Conservation (phyloP, 2,329 filamentous ascomycete species). For the Zelopaecilomyces penicillatus region DNA sequence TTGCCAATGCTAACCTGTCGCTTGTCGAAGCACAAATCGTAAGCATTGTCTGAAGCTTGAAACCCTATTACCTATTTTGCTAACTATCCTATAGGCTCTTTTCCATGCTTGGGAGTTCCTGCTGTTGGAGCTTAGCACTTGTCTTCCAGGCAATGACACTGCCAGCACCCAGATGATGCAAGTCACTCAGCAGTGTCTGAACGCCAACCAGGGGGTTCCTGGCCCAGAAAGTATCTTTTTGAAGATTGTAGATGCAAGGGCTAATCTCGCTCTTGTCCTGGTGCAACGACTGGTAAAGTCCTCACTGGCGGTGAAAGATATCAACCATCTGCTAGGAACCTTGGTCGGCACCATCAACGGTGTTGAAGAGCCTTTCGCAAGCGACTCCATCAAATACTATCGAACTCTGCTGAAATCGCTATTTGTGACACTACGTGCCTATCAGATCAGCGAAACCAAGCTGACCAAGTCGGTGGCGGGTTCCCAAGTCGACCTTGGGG, state of each 20-base stretch:
- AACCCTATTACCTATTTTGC: neutral
- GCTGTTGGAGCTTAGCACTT: slow-evolving; percentile 70
- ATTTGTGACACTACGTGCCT: slow-evolving; percentile 69
- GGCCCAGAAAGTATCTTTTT: slow-evolving; percentile 76
- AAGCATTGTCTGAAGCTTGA: slow-evolving; percentile 23
- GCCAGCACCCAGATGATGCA: slow-evolving; percentile 64
- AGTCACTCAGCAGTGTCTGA: slow-evolving; percentile 68
- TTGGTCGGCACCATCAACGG: slow-evolving; percentile 44
- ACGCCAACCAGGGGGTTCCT: slow-evolving; percentile 63
- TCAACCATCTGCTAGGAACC: slow-evolving; percentile 42
- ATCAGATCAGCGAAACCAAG: slow-evolving; percentile 33
- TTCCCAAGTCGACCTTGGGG: slow-evolving; percentile 24
- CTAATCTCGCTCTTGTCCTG: slow-evolving; percentile 73
- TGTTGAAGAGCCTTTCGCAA: slow-evolving; percentile 45
- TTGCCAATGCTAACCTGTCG: slow-evolving; percentile 84
- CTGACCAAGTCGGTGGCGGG: slow-evolving; percentile 21
- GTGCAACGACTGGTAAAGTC: slow-evolving; percentile 68
- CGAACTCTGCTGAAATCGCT: slow-evolving; percentile 76
- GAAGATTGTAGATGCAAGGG: slow-evolving; percentile 64
- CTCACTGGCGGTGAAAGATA: slow-evolving; percentile 39
- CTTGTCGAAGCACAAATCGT: slow-evolving; percentile 87
- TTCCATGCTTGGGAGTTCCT: slow-evolving; percentile 87
- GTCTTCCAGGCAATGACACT: slow-evolving; percentile 41
- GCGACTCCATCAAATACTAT: slow-evolving; percentile 59
- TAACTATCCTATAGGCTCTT: slow-evolving; percentile 48